Evolutionary conservation across 805 yeast species (phyloP).

Genomic region (Candida anglica): DNA sequence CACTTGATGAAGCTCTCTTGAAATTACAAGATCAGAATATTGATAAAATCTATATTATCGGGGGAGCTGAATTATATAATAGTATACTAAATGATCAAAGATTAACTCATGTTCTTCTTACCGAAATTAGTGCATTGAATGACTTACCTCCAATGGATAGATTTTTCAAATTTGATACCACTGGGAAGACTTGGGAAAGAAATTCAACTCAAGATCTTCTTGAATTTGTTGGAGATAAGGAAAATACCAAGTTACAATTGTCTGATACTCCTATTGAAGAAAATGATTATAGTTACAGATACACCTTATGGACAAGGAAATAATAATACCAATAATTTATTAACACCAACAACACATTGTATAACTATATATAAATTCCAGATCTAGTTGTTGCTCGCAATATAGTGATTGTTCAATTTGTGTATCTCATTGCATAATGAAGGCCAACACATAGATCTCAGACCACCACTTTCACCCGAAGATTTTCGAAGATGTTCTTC

Average conservation of each 20-base stretch:
- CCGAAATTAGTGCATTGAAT: slow-evolving; percentile 50
- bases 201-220: slow-evolving; percentile 30
- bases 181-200: slow-evolving; percentile 29
- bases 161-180: slow-evolving; percentile 43
- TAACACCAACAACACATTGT: no score
- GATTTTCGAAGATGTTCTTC: slow-evolving; percentile 17
- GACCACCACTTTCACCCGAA: slow-evolving; percentile 5
- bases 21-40: slow-evolving; percentile 17
- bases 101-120: slow-evolving; percentile 58
- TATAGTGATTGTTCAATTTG: slow-evolving; percentile 24
- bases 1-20: slow-evolving; percentile 16
- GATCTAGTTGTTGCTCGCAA: slow-evolving; percentile 5
- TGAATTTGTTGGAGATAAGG: slow-evolving; percentile 27
- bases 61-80: slow-evolving; percentile 87
- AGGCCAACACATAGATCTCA: slow-evolving; percentile 23
- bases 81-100: slow-evolving; percentile 40
- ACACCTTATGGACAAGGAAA: slow-evolving; percentile 52
- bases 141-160: slow-evolving; percentile 62
- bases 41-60: slow-evolving; percentile 75
- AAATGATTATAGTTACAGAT: slow-evolving; percentile 48
- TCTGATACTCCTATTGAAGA: slow-evolving; percentile 34
- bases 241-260: slow-evolving; percentile 13
- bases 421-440: slow-evolving; percentile 24
- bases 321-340: not conserved
- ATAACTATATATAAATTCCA: not conserved